Evolutionary conservation across 306 rosid genomes (phyloP).

Genomic region (Geum urbanum): DNA sequence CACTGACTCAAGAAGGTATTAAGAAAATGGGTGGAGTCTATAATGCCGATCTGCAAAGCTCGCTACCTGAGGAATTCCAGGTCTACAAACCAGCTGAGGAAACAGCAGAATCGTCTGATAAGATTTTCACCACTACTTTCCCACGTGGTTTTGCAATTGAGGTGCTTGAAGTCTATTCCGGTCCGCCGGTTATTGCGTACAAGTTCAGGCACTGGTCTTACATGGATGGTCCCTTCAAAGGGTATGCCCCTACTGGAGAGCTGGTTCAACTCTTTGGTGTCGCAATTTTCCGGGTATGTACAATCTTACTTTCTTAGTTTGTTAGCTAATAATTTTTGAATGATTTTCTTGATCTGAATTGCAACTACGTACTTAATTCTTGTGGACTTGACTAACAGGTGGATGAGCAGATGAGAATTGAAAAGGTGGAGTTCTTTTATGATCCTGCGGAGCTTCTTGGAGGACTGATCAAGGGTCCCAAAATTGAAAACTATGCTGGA

Average conservation of each 20-base stretch:
- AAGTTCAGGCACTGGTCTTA: conserved; percentile 73
- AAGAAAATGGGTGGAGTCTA: conserved; percentile 56
- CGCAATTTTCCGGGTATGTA: conserved; percentile 41
- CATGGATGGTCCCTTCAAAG: conserved; percentile 78
- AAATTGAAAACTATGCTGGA: conserved; percentile 20
- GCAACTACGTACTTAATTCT: background rate
- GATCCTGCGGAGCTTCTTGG: conserved; percentile 57
- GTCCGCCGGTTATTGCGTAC: conserved; percentile 54
- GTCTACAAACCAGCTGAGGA: conserved; percentile 46
- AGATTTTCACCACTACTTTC: conserved; percentile 45
- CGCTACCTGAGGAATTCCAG: conserved; percentile 44
- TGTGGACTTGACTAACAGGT: conserved; percentile 26
- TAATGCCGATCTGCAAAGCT: conserved; percentile 43
- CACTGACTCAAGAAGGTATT: conserved; percentile 32
- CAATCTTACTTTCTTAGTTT: background rate
- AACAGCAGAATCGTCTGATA: conserved; percentile 46
- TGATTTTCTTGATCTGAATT: background rate
- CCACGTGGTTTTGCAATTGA: conserved; percentile 68
- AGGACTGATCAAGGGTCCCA: conserved; percentile 40
- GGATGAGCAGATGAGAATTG: conserved; percentile 41
- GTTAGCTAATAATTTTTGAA: background rate
- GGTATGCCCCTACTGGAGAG: conserved; percentile 52
- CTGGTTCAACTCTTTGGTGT: conserved; percentile 45
- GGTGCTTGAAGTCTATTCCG: conserved; percentile 46
- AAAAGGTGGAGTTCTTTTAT: conserved; percentile 60